Evolutionary conservation across 2,329 filamentous ascomycete species (phyloP).

Genomic region (Elsinoe fawcettii): DNA sequence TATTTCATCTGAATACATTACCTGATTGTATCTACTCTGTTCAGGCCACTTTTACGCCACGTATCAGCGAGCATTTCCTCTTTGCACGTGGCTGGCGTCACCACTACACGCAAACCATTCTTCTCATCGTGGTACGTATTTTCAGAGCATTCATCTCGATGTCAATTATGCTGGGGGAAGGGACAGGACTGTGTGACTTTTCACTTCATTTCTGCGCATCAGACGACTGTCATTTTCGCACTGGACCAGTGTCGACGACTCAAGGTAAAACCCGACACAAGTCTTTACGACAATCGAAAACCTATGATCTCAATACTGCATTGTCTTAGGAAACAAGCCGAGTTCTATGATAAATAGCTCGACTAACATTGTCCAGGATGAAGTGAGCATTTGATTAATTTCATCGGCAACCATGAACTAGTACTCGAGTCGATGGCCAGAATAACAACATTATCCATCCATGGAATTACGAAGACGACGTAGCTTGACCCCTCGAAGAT

Average conservation of each 20-base stretch:
- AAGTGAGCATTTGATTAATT: too few relatives aligned
- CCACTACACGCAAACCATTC: neutral
- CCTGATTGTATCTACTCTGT: neutral
- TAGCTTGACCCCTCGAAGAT: conserved; percentile 11
- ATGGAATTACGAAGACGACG: conserved; percentile 11
- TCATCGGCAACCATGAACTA: neutral
- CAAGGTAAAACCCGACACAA: neutral
- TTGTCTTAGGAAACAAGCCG: too few relatives aligned
- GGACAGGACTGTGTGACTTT: too few relatives aligned
- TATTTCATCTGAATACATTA: neutral
- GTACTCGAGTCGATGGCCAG: neutral
- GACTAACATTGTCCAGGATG: too few relatives aligned
- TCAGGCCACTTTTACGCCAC: neutral
- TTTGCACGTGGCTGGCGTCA: neutral
- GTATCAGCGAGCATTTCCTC: neutral
- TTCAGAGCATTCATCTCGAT: neutral
- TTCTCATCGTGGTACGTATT: neutral
- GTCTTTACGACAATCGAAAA: neutral
- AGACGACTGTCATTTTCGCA: too few relatives aligned
- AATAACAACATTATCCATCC: neutral
- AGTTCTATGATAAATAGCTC: too few relatives aligned
- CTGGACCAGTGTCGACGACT: too few relatives aligned
- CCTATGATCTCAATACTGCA: too few relatives aligned
- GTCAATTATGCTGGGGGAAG: neutral
- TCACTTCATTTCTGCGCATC: too few relatives aligned